A percentile compares a stretch with the other conserved stretches of the same genome.
Evolutionary conservation across 2,329 filamentous ascomycete species (phyloP).

Genomic region (Lecanicillium sp.): DNA sequence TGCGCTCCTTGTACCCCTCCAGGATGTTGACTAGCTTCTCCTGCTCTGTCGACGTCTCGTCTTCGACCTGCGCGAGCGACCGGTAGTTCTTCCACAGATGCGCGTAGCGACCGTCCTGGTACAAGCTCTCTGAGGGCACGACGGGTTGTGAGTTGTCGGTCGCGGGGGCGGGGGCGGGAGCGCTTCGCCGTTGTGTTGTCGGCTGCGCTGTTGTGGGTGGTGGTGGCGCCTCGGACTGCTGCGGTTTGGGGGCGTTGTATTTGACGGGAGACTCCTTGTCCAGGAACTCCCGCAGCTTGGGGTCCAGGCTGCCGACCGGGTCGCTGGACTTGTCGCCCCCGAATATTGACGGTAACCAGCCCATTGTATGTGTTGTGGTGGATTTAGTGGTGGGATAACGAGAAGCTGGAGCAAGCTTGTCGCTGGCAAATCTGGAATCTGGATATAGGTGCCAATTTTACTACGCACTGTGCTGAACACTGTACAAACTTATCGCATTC

Average conservation of each 20-base stretch:
- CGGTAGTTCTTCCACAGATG: slow-evolving; percentile 91
- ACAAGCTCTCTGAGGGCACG: slow-evolving; percentile 48
- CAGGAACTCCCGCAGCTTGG: slow-evolving; percentile 77
- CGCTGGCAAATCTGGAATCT: slow-evolving; percentile 1
- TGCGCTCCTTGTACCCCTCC: slow-evolving; percentile 77
- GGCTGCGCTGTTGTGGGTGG: slow-evolving; percentile 16
- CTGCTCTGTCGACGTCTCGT: slow-evolving; percentile 64
- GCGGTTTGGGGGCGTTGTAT: slow-evolving; percentile 37
- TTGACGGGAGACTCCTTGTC: slow-evolving; percentile 74
- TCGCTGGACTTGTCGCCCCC: slow-evolving; percentile 42
- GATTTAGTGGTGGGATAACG: neutral
- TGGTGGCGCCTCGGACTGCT: slow-evolving; percentile 3
- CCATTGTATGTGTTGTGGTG: slow-evolving; percentile 36
- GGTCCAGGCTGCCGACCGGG: slow-evolving; percentile 70
- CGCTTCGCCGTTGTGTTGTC: slow-evolving; percentile 14
- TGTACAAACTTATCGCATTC: neutral
- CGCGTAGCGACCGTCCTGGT: slow-evolving; percentile 61
- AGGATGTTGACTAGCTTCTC: slow-evolving; percentile 77
- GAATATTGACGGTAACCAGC: slow-evolving; percentile 52
- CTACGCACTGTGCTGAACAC: slow-evolving; percentile 17
- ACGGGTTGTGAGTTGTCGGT: slow-evolving; percentile 2
- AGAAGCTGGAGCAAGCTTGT: slow-evolving; percentile 6
- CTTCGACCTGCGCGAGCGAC: slow-evolving; percentile 63
- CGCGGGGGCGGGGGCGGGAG: slow-evolving; percentile 19
- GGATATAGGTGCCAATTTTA: slow-evolving; percentile 17